phyloP scores from a whole-genome alignment of 2,329 filamentous ascomycete species.

The Coniochaeta prunicola region DNA sequence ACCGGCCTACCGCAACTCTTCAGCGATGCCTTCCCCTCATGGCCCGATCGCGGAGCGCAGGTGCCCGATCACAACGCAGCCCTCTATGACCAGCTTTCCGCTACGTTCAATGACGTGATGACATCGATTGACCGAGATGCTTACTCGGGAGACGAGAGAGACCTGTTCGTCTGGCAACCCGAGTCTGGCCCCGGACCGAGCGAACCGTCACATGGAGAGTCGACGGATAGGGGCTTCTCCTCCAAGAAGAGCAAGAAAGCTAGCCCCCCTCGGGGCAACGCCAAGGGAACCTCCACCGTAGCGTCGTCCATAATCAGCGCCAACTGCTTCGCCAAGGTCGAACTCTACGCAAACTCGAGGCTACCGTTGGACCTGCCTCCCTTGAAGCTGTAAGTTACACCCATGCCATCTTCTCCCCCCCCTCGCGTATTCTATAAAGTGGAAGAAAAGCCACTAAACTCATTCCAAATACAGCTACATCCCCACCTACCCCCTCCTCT shows the following conservation, averaged over 20 bases:
- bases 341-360: conserved; percentile 70
- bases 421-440: no score
- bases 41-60: conserved; percentile 34
- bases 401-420: no score
- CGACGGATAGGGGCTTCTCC: conserved; percentile 1
- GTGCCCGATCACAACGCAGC: conserved; percentile 37
- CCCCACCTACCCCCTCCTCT: conserved; percentile 69
- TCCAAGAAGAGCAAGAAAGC: conserved; percentile 16
- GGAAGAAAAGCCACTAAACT: no score
- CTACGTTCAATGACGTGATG: conserved; percentile 60
- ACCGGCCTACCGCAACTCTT: conserved; percentile 27
- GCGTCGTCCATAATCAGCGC: conserved; percentile 32
- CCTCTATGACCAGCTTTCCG: conserved; percentile 52
- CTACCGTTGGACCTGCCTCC: conserved; percentile 61
- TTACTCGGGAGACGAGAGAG: conserved; percentile 44
- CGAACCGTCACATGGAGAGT: not conserved
- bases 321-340: conserved; percentile 68
- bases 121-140: conserved; percentile 63
- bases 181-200: not conserved
- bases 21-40: conserved; percentile 34
- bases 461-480: conserved; percentile 48
- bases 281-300: conserved; percentile 26
- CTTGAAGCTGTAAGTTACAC: conserved; percentile 55
- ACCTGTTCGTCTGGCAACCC: conserved; percentile 38
- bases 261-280: conserved; percentile 21